Percentiles rank a stretch among this genome's conserved stretches.
Conservation (phyloP, 2,329 filamentous ascomycete species). For the Mycosphaerella arachidis region DNA sequence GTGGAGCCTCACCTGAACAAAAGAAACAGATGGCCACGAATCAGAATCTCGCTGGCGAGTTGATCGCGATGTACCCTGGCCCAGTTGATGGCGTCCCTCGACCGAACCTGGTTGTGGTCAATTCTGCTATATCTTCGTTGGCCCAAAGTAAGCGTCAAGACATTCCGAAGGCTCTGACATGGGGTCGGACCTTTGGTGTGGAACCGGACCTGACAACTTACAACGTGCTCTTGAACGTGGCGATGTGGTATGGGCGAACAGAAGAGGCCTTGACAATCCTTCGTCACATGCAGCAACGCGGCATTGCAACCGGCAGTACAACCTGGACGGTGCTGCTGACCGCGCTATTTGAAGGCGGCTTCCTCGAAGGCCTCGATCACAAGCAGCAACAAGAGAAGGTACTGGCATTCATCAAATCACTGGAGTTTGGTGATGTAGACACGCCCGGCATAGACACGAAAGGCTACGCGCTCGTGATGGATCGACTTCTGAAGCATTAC, state of each 20-base stretch:
- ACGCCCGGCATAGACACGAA: conserved; percentile 50
- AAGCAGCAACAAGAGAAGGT: conserved; percentile 51
- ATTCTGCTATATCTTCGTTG: conserved; percentile 64
- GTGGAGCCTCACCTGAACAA: not conserved
- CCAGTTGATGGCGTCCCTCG: conserved; percentile 45
- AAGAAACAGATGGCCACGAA: conserved; percentile 18
- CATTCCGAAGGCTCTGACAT: conserved; percentile 52
- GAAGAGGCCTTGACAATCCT: conserved; percentile 37
- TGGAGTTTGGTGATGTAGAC: conserved; percentile 51
- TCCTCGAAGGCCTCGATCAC: conserved; percentile 39
- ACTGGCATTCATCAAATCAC: conserved; percentile 54
- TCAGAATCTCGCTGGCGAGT: conserved; percentile 8
- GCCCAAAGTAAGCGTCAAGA: conserved; percentile 48
- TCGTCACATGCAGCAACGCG: conserved; percentile 39
- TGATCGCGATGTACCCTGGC: conserved; percentile 21
- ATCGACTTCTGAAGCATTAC: conserved; percentile 53
- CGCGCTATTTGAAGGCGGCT: conserved; percentile 49
- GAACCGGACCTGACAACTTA: conserved; percentile 32
- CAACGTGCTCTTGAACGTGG: conserved; percentile 32
- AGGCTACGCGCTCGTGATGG: conserved; percentile 66
- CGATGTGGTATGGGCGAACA: conserved; percentile 26
- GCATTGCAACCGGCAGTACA: conserved; percentile 47
- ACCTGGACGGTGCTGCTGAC: conserved; percentile 73
- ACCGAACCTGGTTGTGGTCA: conserved; percentile 62
- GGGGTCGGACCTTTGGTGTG: conserved; percentile 36